Conservation (phyloP, 2,329 filamentous ascomycete genomes). For the Geosmithia morbida region DNA sequence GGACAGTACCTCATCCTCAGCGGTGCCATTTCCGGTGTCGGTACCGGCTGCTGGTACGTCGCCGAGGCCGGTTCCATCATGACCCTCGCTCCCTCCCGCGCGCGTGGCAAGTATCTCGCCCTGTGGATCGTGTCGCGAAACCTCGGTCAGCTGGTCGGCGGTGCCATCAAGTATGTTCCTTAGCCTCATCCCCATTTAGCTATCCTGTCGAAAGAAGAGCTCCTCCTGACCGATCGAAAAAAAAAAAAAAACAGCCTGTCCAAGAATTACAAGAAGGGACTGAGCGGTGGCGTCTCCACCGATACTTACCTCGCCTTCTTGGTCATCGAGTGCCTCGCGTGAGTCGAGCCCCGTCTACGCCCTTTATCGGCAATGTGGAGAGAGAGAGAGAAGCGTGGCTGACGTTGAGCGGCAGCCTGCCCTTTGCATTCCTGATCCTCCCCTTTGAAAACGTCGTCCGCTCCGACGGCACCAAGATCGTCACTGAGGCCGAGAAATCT, state of each 20-base stretch:
- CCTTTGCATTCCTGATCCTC: conserved; percentile 28
- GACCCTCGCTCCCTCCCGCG: conserved; percentile 27
- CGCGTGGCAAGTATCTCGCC: conserved; percentile 30
- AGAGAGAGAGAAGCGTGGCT: neutral
- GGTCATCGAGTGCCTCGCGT: conserved; percentile 29
- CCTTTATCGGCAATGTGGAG: too few species aligned
- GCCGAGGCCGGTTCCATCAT: conserved; percentile 32
- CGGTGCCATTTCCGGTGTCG: conserved; percentile 20
- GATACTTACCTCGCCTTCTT: conserved; percentile 31
- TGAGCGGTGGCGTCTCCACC: conserved; percentile 21
- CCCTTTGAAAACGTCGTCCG: conserved; percentile 27
- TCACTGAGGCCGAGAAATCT: conserved; percentile 21
- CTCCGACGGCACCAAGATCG: conserved; percentile 11
- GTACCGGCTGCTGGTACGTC: conserved; percentile 31
- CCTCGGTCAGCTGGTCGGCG: conserved; percentile 28
- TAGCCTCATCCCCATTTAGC: neutral
- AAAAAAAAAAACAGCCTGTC: conserved; percentile 11
- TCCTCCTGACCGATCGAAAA: neutral
- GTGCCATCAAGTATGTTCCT: conserved; percentile 25
- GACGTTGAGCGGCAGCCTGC: conserved; percentile 12
- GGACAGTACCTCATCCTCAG: conserved; percentile 22
- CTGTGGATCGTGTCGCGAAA: conserved; percentile 32
- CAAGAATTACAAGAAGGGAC: conserved; percentile 20
- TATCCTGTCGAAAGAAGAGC: too few species aligned
- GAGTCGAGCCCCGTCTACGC: conserved; percentile 4